A percentile compares a stretch with the other conserved stretches of the same genome.
Evolutionary conservation across 495 filamentous ascomycete species (phyloP).

Genomic region (Chaetomium tenue): DNA sequence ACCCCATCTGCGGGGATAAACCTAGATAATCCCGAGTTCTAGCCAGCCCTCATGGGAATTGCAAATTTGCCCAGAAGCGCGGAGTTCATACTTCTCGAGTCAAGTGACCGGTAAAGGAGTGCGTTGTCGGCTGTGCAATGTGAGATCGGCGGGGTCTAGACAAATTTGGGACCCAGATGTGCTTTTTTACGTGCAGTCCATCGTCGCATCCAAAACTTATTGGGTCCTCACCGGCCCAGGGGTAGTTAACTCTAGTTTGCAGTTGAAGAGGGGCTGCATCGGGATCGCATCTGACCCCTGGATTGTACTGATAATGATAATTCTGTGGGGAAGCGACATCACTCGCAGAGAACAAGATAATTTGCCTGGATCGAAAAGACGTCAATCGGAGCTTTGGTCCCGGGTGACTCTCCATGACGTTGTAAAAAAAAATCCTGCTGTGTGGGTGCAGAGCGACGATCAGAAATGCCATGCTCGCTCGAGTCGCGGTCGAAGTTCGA

Average conservation of each 20-base stretch:
- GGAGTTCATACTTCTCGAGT: not conserved
- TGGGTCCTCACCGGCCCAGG: not conserved
- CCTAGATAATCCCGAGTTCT: not conserved
- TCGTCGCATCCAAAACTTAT: too few species aligned
- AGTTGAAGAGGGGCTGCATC: not conserved
- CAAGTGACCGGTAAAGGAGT: not conserved
- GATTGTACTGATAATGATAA: not conserved
- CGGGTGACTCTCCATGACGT: slow-evolving; percentile 10
- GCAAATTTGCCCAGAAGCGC: not conserved
- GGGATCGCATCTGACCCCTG: slow-evolving; percentile 1
- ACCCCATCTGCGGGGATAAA: not conserved
- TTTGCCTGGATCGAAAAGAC: not conserved
- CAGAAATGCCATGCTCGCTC: slow-evolving; percentile 5
- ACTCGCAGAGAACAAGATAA: not conserved
- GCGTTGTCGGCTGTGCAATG: not conserved
- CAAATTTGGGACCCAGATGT: not conserved
- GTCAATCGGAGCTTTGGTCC: not conserved
- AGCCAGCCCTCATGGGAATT: slow-evolving; percentile 2
- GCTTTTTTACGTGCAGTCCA: not conserved
- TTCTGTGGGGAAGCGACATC: not conserved
- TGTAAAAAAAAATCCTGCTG: not conserved
- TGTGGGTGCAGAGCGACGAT: slow-evolving; percentile 14
- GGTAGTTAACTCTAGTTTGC: not conserved
- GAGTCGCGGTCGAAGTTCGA: not conserved
- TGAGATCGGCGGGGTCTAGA: slow-evolving; percentile 23